Evolutionary conservation across 345 rosid genomes (phyloP).

Genomic region (Linum tenue): DNA sequence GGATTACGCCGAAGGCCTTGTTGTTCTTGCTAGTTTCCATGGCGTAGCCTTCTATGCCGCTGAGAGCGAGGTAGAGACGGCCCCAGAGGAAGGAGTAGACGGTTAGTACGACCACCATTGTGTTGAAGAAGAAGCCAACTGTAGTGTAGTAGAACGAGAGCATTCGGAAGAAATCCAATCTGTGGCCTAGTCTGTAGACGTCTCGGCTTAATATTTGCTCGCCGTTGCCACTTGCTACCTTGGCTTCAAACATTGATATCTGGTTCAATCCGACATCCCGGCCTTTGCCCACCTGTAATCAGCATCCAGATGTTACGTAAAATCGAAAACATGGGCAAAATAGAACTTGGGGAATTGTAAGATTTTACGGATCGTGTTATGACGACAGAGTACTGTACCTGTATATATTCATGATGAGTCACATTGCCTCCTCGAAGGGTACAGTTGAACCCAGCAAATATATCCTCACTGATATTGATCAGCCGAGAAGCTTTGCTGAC

Average conservation of each 20-base stretch:
- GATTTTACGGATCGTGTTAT: no score
- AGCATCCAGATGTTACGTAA: no score
- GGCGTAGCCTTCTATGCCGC: slow-evolving; percentile 66
- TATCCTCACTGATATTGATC: slow-evolving; percentile 94
- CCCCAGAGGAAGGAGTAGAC: slow-evolving; percentile 54
- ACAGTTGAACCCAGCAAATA: slow-evolving; percentile 98
- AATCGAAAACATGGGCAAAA: no score
- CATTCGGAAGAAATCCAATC: slow-evolving; percentile 96
- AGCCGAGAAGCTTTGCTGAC: slow-evolving; percentile 94
- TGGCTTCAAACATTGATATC: slow-evolving; percentile 94
- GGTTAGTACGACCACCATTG: slow-evolving; percentile 79
- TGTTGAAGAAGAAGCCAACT: slow-evolving; percentile 89
- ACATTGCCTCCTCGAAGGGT: slow-evolving; percentile 94
- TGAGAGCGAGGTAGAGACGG: neutral
- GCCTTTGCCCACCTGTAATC: slow-evolving; percentile 70
- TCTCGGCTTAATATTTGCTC: slow-evolving; percentile 97
- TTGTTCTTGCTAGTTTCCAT: slow-evolving; percentile 34
- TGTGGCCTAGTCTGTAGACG: slow-evolving; percentile 88
- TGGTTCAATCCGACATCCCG: slow-evolving; percentile 98
- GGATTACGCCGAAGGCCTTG: slow-evolving; percentile 51
- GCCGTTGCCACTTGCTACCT: slow-evolving; percentile 99
- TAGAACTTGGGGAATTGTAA: no score
- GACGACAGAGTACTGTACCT: no score
- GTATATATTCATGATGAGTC: slow-evolving; percentile 94
- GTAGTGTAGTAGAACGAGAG: slow-evolving; percentile 90